Evolutionary conservation across 805 yeast species (phyloP), one percentile per base, ranked within the genome.

Genomic region (Candida morakotiae): DNA sequence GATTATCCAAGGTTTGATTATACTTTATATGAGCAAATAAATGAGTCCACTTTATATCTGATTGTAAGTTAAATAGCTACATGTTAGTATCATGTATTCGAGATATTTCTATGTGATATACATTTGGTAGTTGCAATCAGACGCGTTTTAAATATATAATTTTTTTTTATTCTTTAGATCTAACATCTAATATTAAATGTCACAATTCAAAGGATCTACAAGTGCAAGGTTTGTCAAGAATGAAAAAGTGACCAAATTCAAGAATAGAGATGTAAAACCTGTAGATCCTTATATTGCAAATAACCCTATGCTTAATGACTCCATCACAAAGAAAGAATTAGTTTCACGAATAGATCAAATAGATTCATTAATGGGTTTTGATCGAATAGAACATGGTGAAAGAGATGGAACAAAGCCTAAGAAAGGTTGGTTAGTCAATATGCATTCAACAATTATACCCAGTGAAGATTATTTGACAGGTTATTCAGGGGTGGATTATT

Each of bases 341-440:
- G 78, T 75, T 9, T 70, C 67, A 48, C 73, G 75, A 42, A 67
- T 77, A 7, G 95, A 88, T 51, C 69, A 71, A 20, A 65, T 89
- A 8, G 98, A 91, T 52, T 56, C 80, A 1, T 60, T 75, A 40
- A 87, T 94, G 93, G 98, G 98, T 9, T 93, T 93, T 55, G 86
- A 82, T 30, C 69, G 93, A 35, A 79, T 71, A 44, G 86, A 82
- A 35, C 62, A 80, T 44, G 87, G 96, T 21, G 77, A 94, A 24
- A 57, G 71, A 32, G 71, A 66, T 38, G 71, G 71, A 5, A 42
- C 49, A 27, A 61, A 56, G 43, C 68, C 73, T 2, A 72, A 74
- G 39, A 75, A 75, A 13, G 99, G 98, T 30, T 93, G 98, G 98
- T 66, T 93, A 38, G 75, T 83, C 28, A 94, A 93, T 53, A 87